These are phyloP conservation scores for Mycena filopes DNA, from an alignment of 768 basidiomycete species.

Conservation along the genomic window DNA sequence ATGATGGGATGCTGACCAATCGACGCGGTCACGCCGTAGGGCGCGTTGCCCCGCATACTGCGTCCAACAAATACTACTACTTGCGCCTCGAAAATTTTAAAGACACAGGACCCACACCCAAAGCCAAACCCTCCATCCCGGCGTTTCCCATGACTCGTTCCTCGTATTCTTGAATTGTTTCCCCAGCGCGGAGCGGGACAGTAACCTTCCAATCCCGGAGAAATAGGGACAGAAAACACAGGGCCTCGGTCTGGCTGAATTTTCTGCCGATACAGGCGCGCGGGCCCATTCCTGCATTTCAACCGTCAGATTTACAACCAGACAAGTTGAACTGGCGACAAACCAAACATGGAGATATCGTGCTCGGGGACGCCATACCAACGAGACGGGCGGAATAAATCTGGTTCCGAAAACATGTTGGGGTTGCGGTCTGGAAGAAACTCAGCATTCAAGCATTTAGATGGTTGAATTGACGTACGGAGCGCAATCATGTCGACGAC, in stretches of 20 bases:
- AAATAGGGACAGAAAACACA: conserved; percentile 13
- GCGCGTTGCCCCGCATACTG: too few species aligned
- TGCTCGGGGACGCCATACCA: background rate
- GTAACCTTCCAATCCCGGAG: conserved; percentile 14
- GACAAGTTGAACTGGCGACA: background rate
- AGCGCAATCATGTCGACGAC: conserved; percentile 16
- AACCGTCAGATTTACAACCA: background rate
- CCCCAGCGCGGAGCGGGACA: background rate
- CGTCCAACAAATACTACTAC: too few species aligned
- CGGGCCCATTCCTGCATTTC: conserved; percentile 6
- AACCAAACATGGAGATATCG: conserved; percentile 18
- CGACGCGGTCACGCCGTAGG: too few species aligned
- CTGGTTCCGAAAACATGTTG: background rate
- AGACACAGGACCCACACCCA: background rate
- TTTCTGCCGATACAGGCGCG: conserved; percentile 18
- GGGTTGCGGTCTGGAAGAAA: conserved; percentile 6
- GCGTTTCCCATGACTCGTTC: conserved; percentile 16
- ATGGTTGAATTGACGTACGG: conserved; percentile 2
- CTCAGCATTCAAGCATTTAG: background rate
- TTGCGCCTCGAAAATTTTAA: background rate
- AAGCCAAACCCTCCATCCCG: background rate
- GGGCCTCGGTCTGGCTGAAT: conserved; percentile 12
- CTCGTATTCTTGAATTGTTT: conserved; percentile 2
- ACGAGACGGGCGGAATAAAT: conserved; percentile 1
- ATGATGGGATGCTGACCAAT: too few species aligned